Percentiles rank a stretch among this genome's conserved stretches.
These are phyloP conservation scores for Byssothecium circinans DNA, from an alignment of 2,329 filamentous ascomycete genomes.

Conservation along the genomic window DNA sequence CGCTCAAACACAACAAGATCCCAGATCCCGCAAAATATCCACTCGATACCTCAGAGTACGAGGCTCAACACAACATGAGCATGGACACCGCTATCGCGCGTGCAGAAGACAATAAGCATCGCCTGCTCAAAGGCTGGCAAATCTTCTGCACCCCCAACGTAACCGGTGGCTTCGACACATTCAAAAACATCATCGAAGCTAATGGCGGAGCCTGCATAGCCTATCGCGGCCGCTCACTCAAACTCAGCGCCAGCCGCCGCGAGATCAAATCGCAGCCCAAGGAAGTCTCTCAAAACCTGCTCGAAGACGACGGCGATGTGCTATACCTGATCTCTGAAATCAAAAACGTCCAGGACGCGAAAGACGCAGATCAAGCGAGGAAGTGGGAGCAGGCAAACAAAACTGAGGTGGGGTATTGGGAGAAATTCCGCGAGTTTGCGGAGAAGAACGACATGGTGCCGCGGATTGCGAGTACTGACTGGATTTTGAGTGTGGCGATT, in stretches of 20 bases:
- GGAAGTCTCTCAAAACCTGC: constrained; percentile 58
- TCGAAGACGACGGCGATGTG: constrained; percentile 57
- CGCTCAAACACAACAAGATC: constrained; percentile 68
- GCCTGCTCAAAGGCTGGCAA: constrained; percentile 72
- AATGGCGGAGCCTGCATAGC: constrained; percentile 84
- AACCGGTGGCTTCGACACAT: constrained; percentile 79
- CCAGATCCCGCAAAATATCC: constrained; percentile 66
- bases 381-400: no score
- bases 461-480: constrained; percentile 80
- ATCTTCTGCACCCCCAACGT: constrained; percentile 85
- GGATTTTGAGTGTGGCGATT: constrained; percentile 89
- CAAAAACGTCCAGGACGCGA: constrained; percentile 40
- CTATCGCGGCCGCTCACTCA: constrained; percentile 74
- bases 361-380: background rate
- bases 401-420: constrained; percentile 72
- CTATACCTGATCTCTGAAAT: constrained; percentile 79
- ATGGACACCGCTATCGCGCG: constrained; percentile 68
- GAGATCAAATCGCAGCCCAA: constrained; percentile 23
- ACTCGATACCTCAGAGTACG: constrained; percentile 64
- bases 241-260: constrained; percentile 55
- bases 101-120: constrained; percentile 74
- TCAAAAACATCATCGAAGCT: constrained; percentile 79
- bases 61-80: constrained; percentile 70
- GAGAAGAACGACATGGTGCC: constrained; percentile 76
- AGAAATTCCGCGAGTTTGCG: constrained; percentile 78